Base-by-base conservation (phyloP, 1,284 basidiomycete species). In the Volvariella surrecta region DNA sequence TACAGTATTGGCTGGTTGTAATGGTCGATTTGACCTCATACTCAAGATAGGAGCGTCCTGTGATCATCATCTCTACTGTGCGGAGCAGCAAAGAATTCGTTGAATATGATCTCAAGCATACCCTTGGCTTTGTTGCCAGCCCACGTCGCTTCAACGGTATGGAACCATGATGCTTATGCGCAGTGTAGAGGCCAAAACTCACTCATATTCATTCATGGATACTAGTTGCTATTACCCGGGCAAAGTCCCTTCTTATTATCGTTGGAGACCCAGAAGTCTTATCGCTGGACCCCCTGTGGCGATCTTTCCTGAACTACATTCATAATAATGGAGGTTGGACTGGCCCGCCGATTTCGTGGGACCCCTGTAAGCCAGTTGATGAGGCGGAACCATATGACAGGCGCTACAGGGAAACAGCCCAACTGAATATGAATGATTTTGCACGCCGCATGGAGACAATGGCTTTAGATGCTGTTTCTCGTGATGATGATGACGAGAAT, bases 11-110 rank as follows among this genome's bases (percentile, higher is more conserved):
- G 17, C 43, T 32, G 15, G 18, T 32, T 40, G 15, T 21, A 2
- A 39, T n/a, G n/a, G n/a, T 37, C 24, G 31, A 28, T 35, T 7
- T 16, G 40, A 40, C 21, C 48, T 31, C 24, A 37, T 17, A 13
- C 19, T 1, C n/a, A n/a, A 31, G 63, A 56, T 21, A 81, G 76
- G 80, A 83, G 60, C 74, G 79, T 6, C 64, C 66, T 3, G 71
- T 79, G 1, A 79, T 83, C 41, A 76, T 82, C 47, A 70, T 83
- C 13, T 81, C 78, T 0, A 80, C 79, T 6, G 79, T 82, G 0
- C 62, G 79, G 46, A 80, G 75, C 52, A 78, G 70, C 51, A 62
- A 61, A 11, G 72, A 79, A 37, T 74, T 70, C 49, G 60, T 82
- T n/a, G 61, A 72, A 31, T 76, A 72, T 43, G 76, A 82, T 53